Conservation (phyloP, 176 grass and related monocot genomes). For the Ananas comosus region DNA sequence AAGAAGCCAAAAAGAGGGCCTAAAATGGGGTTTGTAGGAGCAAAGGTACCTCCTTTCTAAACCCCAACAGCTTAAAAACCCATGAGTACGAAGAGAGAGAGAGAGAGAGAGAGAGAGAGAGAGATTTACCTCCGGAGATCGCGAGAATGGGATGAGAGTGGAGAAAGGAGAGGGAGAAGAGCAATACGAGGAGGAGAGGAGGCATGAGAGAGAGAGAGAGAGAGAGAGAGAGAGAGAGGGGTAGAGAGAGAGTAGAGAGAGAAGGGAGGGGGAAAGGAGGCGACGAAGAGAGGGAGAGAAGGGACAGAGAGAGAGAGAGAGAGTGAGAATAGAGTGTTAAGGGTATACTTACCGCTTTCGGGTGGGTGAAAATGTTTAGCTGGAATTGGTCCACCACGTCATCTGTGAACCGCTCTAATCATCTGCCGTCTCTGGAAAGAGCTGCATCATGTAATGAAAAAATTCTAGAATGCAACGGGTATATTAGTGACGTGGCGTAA, state of each 20-base stretch:
- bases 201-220: not conserved
- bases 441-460: too few relatives aligned
- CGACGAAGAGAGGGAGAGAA: not conserved
- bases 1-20: not conserved
- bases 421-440: too few relatives aligned
- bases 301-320: not conserved
- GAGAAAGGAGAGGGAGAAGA: constrained; percentile 31
- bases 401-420: too few relatives aligned
- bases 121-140: constrained; percentile 54
- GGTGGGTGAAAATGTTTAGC: not conserved
- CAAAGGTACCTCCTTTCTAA: not conserved
- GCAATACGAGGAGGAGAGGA: constrained; percentile 7
- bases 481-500: too few relatives aligned
- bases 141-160: constrained; percentile 24
- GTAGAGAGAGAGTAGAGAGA: not conserved
- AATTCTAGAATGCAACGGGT: too few relatives aligned
- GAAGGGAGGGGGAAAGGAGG: not conserved
- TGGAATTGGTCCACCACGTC: not conserved
- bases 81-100: not conserved
- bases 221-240: constrained; percentile 17
- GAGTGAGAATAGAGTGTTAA: not conserved
- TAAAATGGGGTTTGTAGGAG: not conserved
- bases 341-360: not conserved
- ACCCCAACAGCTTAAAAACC: not conserved
- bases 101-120: not conserved